A percentile compares a stretch with the other conserved stretches of the same genome.
These are phyloP conservation scores for Chenopodium suecicum DNA, from an alignment of 148 eudicot genomes.

Conservation along the genomic window DNA sequence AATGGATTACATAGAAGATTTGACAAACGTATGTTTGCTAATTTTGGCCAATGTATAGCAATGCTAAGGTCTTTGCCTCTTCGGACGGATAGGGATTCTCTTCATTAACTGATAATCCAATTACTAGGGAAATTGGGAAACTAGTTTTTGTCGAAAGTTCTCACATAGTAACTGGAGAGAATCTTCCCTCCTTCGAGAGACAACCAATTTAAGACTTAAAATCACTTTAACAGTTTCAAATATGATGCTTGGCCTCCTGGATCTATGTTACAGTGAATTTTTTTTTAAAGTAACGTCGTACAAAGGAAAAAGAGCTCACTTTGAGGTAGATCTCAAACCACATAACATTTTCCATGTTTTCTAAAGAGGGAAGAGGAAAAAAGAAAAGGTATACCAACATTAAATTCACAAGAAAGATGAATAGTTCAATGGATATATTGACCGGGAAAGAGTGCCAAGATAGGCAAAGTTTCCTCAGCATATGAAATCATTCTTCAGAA, in stretches of 20 bases:
- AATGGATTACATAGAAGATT: no score
- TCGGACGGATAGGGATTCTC: neutral
- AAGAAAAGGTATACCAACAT: neutral
- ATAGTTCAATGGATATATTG: neutral
- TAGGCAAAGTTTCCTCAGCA: conserved; percentile 3
- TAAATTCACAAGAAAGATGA: neutral
- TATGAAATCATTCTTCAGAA: neutral
- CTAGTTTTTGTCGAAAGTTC: no score
- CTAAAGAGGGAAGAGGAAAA: neutral
- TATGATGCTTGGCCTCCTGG: neutral
- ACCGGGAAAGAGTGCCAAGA: neutral
- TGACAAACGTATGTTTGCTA: no score
- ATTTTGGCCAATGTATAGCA: no score
- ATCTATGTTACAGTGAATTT: neutral
- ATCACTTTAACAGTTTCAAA: neutral
- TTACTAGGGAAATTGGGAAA: neutral
- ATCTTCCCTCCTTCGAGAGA: neutral
- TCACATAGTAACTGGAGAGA: neutral
- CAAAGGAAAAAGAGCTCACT: neutral
- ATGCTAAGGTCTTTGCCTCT: neutral
- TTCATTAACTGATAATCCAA: neutral
- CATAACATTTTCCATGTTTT: no score
- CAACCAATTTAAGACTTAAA: no score
- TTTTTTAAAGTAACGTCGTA: neutral
- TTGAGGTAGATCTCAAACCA: no score